These are phyloP conservation scores for Yamadazyma philogaea DNA, from an alignment of 805 yeast species.

Conservation along the genomic window DNA sequence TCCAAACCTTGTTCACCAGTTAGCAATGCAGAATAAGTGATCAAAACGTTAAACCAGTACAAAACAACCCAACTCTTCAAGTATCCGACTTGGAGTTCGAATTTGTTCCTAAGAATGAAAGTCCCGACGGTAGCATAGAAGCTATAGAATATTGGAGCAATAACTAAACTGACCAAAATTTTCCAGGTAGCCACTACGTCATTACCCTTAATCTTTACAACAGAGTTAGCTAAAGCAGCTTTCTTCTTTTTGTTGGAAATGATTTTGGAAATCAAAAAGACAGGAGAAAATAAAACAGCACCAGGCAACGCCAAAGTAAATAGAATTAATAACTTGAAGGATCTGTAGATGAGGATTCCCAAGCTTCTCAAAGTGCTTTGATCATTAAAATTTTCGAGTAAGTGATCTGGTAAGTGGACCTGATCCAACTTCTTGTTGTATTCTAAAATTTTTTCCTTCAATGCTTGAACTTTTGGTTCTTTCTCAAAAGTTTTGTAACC, in stretches of 20 bases:
- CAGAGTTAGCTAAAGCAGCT: conserved; percentile 78
- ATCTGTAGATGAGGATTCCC: conserved; percentile 54
- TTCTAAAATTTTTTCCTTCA: conserved; percentile 60
- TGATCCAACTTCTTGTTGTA: conserved; percentile 62
- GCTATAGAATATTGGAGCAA: conserved; percentile 83
- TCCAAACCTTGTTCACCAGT: conserved; percentile 95
- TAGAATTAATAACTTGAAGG: conserved; percentile 53
- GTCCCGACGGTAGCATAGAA: conserved; percentile 70
- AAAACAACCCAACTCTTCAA: conserved; percentile 44
- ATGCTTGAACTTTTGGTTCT: conserved; percentile 59
- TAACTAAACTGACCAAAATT: conserved; percentile 79
- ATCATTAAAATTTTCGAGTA: conserved; percentile 55
- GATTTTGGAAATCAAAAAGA: conserved; percentile 71
- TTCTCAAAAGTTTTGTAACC: conserved; percentile 77
- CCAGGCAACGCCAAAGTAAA: conserved; percentile 80
- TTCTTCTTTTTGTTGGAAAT: conserved; percentile 72
- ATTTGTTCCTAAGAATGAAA: conserved; percentile 24
- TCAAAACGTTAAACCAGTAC: conserved; percentile 62
- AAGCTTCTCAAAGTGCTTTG: conserved; percentile 46
- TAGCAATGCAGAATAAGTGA: conserved; percentile 86
- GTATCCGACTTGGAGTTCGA: conserved; percentile 14
- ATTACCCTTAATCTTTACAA: conserved; percentile 86
- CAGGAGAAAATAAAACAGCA: conserved; percentile 80
- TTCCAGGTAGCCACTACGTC: conserved; percentile 99
- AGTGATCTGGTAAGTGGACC: conserved; percentile 54